Conservation (phyloP, 2,329 filamentous ascomycete genomes). For the Chrysosporium keratinophilum region DNA sequence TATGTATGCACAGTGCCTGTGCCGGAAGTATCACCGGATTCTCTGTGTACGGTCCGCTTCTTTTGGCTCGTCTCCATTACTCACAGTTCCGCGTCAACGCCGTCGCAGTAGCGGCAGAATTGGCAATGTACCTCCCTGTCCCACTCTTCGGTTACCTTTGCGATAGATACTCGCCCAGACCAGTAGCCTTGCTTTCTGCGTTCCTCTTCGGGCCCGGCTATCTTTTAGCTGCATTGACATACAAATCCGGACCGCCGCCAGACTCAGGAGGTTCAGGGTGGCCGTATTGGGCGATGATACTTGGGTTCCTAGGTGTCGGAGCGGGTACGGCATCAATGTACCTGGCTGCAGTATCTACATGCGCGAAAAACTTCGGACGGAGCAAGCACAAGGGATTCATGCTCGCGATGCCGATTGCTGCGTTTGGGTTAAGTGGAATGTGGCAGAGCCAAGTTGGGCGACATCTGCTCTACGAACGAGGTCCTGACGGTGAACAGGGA, state of each 20-base stretch:
- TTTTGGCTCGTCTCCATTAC: conserved; percentile 78
- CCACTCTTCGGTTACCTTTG: conserved; percentile 82
- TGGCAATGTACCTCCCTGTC: conserved; percentile 87
- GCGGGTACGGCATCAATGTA: conserved; percentile 83
- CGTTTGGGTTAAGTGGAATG: conserved; percentile 89
- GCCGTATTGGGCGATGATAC: conserved; percentile 73
- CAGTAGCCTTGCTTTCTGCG: conserved; percentile 62
- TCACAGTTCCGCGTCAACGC: conserved; percentile 86
- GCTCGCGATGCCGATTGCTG: conserved; percentile 79
- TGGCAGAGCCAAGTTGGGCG: conserved; percentile 87
- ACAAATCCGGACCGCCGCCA: conserved; percentile 48
- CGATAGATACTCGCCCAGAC: conserved; percentile 73
- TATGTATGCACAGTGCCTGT: conserved; percentile 50
- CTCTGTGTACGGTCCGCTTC: conserved; percentile 83
- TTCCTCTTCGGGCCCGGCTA: conserved; percentile 73
- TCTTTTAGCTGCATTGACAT: conserved; percentile 68
- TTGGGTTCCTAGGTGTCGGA: conserved; percentile 74
- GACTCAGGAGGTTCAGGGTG: conserved; percentile 44
- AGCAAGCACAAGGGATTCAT: conserved; percentile 81
- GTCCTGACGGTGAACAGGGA: conserved; percentile 50
- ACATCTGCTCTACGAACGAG: conserved; percentile 60
- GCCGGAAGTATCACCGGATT: conserved; percentile 89
- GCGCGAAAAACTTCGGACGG: conserved; percentile 93
- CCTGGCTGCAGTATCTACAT: conserved; percentile 80
- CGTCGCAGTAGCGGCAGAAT: conserved; percentile 73